Evolutionary conservation across 2,329 filamentous ascomycete species (phyloP).

Genomic region (Ophiocordyceps unilateralis): DNA sequence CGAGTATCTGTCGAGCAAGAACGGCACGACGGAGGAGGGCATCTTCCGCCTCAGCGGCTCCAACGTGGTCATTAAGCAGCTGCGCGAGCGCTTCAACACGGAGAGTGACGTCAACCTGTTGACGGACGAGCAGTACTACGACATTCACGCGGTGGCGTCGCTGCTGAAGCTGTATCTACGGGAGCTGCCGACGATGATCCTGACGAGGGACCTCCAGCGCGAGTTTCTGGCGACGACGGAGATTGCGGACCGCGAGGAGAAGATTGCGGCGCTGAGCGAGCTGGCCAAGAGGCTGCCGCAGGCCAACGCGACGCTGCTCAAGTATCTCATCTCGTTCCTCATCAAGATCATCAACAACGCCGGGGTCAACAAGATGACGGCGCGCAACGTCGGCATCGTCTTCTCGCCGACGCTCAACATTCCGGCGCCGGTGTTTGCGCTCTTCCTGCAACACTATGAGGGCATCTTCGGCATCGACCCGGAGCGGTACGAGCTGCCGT

Average conservation of each 20-base stretch:
- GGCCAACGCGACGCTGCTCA: constrained; percentile 65
- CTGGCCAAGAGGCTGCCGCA: constrained; percentile 67
- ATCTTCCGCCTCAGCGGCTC: constrained; percentile 97
- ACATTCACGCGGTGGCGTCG: constrained; percentile 90
- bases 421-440: constrained; percentile 80
- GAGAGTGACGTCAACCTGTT: constrained; percentile 85
- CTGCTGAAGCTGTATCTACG: constrained; percentile 86
- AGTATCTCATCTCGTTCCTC: constrained; percentile 73
- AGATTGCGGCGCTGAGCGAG: constrained; percentile 57
- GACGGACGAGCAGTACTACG: constrained; percentile 69
- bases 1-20: constrained; percentile 73
- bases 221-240: constrained; percentile 79
- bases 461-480: constrained; percentile 64
- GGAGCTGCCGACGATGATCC: constrained; percentile 76
- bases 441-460: constrained; percentile 82
- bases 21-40: constrained; percentile 73
- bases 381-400: constrained; percentile 92
- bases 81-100: constrained; percentile 83
- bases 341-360: constrained; percentile 85
- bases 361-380: constrained; percentile 92
- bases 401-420: constrained; percentile 97
- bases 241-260: constrained; percentile 55
- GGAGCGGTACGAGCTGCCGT: constrained; percentile 42
- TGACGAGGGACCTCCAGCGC: constrained; percentile 78
- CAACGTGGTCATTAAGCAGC: constrained; percentile 77